Base-by-base conservation (phyloP, 2,329 filamentous ascomycete genomes). In the Phyllosticta citriasiana region DNA sequence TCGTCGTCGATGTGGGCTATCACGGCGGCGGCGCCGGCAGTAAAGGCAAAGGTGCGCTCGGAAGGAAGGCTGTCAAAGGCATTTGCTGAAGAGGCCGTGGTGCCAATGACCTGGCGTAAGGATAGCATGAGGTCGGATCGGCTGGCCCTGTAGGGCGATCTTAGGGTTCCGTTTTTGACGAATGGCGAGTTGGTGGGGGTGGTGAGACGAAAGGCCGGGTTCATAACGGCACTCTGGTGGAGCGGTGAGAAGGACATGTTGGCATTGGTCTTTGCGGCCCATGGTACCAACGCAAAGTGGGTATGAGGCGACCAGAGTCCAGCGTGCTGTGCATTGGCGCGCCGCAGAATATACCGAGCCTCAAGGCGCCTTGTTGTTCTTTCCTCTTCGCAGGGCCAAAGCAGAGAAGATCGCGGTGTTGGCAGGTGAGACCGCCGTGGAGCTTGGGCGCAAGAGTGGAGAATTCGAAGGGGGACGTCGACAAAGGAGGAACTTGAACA, bases 21-120 rank as follows among this genome's bases (percentile, higher is more conserved):
- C 0, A 99, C 90, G n/a, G 91, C 93, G 53, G 93, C 91, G 9
- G 91, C 94, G 60, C 94, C 94, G 8, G 94, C 93, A 65, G 91
- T 92, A 72, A 96, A 94, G 60, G 91, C 91, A 74, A 97, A 96
- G 57, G 80, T 80, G 61, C 78, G 78, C 59, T 82, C 87, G 12
- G 86, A 84, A 51, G 87, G 79, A 63, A 93, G 85, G 65, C 84
- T 86, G 71, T 95, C 91, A 74, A 99, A 96, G 64, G 89, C 91
- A 71, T 88, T 92, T 51, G 91, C 87, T 4, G 88, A 89, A 66
- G 80, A 84, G 65, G 91, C 93, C 7, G 93, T 97, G 25, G 92
- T 96, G 55, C 94, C 94, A 69, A 97, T 88, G 62, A 97, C 91
- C 65, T 90, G 86, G 72, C 87, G 87, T 64, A 97, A 79, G 50